Evolutionary conservation across 345 rosid species (phyloP).

Genomic region (Linum lewisii): DNA sequence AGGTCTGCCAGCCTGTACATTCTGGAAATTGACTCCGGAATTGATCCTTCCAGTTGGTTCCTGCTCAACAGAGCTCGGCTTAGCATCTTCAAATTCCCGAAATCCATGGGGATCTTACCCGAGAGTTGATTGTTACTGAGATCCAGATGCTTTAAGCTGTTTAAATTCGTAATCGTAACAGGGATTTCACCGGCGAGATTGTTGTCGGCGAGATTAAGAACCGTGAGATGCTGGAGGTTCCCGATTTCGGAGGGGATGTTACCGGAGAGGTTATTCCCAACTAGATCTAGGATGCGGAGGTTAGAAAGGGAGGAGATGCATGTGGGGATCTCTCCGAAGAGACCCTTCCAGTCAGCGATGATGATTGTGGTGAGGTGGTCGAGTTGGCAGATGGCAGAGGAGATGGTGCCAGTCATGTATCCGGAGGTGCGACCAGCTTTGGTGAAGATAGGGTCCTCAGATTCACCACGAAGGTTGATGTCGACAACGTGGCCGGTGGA

Average conservation of each 20-base stretch:
- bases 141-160: constrained; percentile 66
- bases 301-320: constrained; percentile 49
- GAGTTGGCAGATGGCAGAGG: constrained; percentile 60
- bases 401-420: constrained; percentile 74
- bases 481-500: constrained; percentile 54
- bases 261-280: constrained; percentile 69
- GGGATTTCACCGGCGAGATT: constrained; percentile 58
- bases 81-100: constrained; percentile 66
- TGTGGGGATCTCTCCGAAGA: constrained; percentile 57
- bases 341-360: constrained; percentile 84
- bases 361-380: constrained; percentile 44
- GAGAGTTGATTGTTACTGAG: constrained; percentile 51
- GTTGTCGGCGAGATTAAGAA: constrained; percentile 77
- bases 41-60: constrained; percentile 35
- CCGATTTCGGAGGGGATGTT: constrained; percentile 56
- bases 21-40: too few species aligned
- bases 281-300: constrained; percentile 66
- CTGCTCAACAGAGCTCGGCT: constrained; percentile 63
- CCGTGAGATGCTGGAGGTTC: constrained; percentile 42
- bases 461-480: constrained; percentile 78
- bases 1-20: constrained; percentile 57
- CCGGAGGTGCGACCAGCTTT: constrained; percentile 56
- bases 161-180: constrained; percentile 43
- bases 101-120: constrained; percentile 56
- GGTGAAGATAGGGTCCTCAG: constrained; percentile 71